phyloP scores from a whole-genome alignment of 352 stramenopile species.

The Sclerospora graminicola region DNA sequence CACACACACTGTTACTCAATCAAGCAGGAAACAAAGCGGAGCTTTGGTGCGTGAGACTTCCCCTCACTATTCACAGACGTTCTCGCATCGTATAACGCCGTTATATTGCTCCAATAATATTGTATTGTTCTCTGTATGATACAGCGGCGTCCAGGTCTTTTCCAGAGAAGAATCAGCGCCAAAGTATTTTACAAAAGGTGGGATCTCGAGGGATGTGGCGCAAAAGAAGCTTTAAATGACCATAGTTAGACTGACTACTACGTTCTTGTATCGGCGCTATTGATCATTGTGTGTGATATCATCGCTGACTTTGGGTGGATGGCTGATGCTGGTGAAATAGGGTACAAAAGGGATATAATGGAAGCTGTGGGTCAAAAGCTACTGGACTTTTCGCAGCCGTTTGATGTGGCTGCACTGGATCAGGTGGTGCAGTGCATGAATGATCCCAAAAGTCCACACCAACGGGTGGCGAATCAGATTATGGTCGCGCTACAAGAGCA shows the following conservation, averaged over 20 bases:
- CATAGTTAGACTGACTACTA: not conserved
- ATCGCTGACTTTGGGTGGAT: not conserved
- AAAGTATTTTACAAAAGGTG: conserved; percentile 15
- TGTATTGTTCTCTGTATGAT: too few relatives aligned
- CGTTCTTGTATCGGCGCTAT: not conserved
- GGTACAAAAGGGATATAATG: conserved; percentile 26
- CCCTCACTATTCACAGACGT: too few relatives aligned
- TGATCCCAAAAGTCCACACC: conserved; percentile 90
- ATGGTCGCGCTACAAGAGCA: conserved; percentile 91
- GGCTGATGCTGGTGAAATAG: conserved; percentile 4
- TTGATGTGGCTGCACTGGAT: conserved; percentile 94
- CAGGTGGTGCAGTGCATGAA: conserved; percentile 95
- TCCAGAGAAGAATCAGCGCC: conserved; percentile 1
- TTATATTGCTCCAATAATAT: too few relatives aligned
- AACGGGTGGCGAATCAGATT: conserved; percentile 87
- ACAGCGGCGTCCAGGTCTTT: conserved; percentile 8
- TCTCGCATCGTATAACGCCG: too few relatives aligned
- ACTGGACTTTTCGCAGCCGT: conserved; percentile 90
- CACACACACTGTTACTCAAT: too few relatives aligned
- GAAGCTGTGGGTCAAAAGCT: conserved; percentile 87
- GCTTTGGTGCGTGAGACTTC: too few relatives aligned
- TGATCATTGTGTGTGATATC: not conserved
- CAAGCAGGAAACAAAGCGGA: too few relatives aligned
- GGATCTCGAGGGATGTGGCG: not conserved
- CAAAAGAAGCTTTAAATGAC: not conserved